Evolutionary conservation across 352 stramenopile genomes (phyloP), one percentile per base, ranked within the genome.

Genomic region (Phytophthora crassamura): DNA sequence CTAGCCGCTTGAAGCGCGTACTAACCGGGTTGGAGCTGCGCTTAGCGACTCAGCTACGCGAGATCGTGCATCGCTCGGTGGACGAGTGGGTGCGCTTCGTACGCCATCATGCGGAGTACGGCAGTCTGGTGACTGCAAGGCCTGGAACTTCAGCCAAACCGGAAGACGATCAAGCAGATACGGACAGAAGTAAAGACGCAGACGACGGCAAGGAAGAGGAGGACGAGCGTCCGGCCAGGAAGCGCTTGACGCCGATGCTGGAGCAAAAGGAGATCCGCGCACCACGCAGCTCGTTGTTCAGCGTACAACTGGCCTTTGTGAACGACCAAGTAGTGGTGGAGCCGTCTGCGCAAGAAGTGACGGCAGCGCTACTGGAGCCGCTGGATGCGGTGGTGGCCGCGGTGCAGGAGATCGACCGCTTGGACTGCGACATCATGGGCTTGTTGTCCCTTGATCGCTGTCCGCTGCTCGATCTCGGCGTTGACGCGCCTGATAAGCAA

Each of bases 341-440:
- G 40, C 89, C 89, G 7, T 90, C 78, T 7, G 51, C 52, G 11
- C 62, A 84, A 35, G 86, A 97, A 45, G 93, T 98, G 59, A 77
- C 84, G 16, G 56, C 73, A 7, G 77, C 75, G n/a, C 82, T 98
- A 63, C 52, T 96, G 18, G 83, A 88, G 46, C 77, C 86, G 7
- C 75, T 98, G 8, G 89, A 97, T 48, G 78, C 84, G 7, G 84
- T 97, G 28, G 75, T 91, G 8, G 49, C 74, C 3, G 81, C 84
- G 14, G 74, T 98, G 0, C 78, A 94, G 41, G 84, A 93, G 48
- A 80, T 98, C 7, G 85, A 93, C 48, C 73, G 80, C 14, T 82
- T 98, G 22, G 93, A 98, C 66, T 84, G 78, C 52, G 94, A 98
- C 43, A 84, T 98, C 22, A 90, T 98, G 82, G 96, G 85, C 7